A percentile compares a stretch with the other conserved stretches of the same genome.
phyloP scores from a whole-genome alignment of 495 filamentous ascomycete genomes.

The Penicillium ucsense region DNA sequence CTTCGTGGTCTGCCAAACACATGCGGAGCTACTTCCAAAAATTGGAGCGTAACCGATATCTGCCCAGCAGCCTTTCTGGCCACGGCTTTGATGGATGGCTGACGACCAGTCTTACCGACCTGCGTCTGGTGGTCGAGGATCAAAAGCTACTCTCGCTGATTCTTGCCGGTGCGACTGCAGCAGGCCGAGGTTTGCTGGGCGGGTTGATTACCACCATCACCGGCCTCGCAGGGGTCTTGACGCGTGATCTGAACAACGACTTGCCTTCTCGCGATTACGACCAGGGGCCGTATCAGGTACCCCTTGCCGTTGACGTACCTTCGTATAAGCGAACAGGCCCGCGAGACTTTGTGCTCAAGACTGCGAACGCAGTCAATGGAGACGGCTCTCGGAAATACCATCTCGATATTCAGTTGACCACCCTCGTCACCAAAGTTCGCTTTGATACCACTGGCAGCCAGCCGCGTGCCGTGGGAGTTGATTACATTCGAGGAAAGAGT shows the following conservation, averaged over 20 bases:
- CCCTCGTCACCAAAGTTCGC: constrained; percentile 48
- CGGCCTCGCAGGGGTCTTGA: constrained; percentile 32
- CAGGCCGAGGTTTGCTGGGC: constrained; percentile 25
- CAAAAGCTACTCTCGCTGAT: constrained; percentile 41
- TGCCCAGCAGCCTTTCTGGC: constrained; percentile 27
- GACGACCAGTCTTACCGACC: constrained; percentile 37
- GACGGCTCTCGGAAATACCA: constrained; percentile 48
- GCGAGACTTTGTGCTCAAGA: constrained; percentile 42
- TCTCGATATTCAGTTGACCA: constrained; percentile 49
- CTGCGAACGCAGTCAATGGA: constrained; percentile 36
- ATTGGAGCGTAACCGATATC: constrained; percentile 47
- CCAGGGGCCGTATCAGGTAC: constrained; percentile 40
- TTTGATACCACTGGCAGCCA: constrained; percentile 37
- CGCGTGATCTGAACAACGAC: constrained; percentile 43
- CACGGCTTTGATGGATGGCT: constrained; percentile 53
- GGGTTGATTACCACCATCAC: constrained; percentile 29
- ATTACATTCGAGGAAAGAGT: constrained; percentile 47
- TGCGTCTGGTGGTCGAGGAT: constrained; percentile 39
- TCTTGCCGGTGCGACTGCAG: constrained; percentile 39
- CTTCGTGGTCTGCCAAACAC: constrained; percentile 25
- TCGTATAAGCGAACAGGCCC: constrained; percentile 40
- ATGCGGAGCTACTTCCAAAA: constrained; percentile 31
- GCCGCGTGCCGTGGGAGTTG: constrained; percentile 53
- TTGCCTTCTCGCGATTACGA: constrained; percentile 23
- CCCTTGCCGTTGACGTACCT: constrained; percentile 33